These are phyloP conservation scores for Saxispiralis lemnorum DNA, from an alignment of 495 filamentous ascomycete genomes.

Conservation along the genomic window DNA sequence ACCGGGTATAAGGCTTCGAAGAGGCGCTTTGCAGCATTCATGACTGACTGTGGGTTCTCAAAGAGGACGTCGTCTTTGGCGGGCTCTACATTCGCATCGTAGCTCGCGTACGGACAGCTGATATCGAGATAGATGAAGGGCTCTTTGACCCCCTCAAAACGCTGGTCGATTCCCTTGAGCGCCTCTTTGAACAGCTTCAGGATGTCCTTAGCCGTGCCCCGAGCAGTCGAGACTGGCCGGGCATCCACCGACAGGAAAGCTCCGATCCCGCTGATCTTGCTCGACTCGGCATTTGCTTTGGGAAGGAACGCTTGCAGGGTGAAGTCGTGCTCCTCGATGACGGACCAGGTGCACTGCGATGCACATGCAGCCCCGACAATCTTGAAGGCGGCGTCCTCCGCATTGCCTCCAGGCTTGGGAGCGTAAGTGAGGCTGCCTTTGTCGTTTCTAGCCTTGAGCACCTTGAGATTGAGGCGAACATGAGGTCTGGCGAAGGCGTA, in stretches of 20 bases:
- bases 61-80: conserved; percentile 82
- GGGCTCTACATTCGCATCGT: conserved; percentile 82
- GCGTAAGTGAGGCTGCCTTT: conserved; percentile 57
- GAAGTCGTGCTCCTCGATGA: conserved; percentile 22
- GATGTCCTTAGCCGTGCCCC: conserved; percentile 52
- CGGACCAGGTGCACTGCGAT: conserved; percentile 32
- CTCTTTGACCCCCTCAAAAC: conserved; percentile 26
- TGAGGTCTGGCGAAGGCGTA: conserved; percentile 59
- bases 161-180: conserved; percentile 11
- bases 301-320: conserved; percentile 44
- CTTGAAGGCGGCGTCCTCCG: conserved; percentile 52
- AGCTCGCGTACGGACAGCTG: conserved; percentile 47
- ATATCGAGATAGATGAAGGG: conserved; percentile 65
- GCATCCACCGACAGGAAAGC: conserved; percentile 62
- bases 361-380: conserved; percentile 50
- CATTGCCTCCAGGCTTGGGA: conserved; percentile 34
- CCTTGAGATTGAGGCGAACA: conserved; percentile 46
- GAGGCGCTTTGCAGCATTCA: conserved; percentile 35
- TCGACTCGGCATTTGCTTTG: conserved; percentile 31
- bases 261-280: conserved; percentile 39
- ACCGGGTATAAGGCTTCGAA: conserved; percentile 36
- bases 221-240: conserved; percentile 47
- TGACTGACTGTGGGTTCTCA: conserved; percentile 36
- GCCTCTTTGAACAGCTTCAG: conserved; percentile 37
- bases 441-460: conserved; percentile 44